Base-by-base conservation (phyloP, 768 basidiomycete genomes). In the Pleurotus giganteus region DNA sequence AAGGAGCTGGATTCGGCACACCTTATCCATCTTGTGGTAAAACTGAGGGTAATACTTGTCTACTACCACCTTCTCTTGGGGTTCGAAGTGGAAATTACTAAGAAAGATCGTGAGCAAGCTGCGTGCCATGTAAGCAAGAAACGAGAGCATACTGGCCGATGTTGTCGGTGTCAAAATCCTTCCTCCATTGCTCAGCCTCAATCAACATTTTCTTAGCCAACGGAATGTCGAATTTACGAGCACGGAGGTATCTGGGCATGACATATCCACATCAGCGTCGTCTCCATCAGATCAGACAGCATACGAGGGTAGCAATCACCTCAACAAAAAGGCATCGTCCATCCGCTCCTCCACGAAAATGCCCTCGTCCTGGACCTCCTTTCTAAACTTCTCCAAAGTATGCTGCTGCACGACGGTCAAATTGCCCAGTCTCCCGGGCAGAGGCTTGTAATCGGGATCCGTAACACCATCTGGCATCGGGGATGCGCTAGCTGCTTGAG, bases 21-120 rank as follows among this genome's bases (percentile, higher is more conserved):
- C 93, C 79, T 88, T 94, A 79, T 98, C 96, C 61, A 78, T 89
- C 76, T 92, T 95, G 76, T 98, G 96, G 70, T 98, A 97, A 71
- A 83, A 97, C 64, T 96, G 94, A 2, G 95, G 94, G 65, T 97
- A 98, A 63, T 89, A 93, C 73, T 91, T 89, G 78, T 94, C 84
- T 6, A 98, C 94, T 62, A 84, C 79, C 9, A 9, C 31, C 13
- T 32, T 32, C 32, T 70, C 72, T 65, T 86, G 87, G 71, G 97
- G 94, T 54, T 81, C 81, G 71, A 95, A 98, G 50, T 88, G 83
- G 66, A 97, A 98, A 66, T 81, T 86, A 61, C 92, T 92, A 57
- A 3, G 4, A 12, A 24, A 32, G 11, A 41, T 9, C 39, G 39
- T 41, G 23, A 17, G 17, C 6, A 44, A 17, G 34, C 45, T 54